phyloP scores from a whole-genome alignment of 108 stramenopile species.

The Epipyxis sp. region DNA sequence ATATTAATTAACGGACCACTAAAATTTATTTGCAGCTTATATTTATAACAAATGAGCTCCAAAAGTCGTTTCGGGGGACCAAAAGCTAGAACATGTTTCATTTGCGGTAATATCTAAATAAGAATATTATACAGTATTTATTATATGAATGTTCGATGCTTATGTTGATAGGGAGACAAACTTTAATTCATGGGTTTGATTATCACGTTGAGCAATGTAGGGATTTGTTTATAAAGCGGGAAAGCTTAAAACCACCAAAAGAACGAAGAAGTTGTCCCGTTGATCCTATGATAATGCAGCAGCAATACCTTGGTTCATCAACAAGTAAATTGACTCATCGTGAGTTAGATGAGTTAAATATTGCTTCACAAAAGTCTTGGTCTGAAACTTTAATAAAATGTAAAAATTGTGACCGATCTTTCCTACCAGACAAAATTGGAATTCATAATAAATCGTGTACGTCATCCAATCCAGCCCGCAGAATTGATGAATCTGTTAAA shows the following conservation, averaged over 20 bases:
- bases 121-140: too few species aligned
- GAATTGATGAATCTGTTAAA: neutral
- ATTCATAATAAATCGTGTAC: slow-evolving; percentile 12
- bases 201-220: neutral
- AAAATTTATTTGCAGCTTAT: too few species aligned
- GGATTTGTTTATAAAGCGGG: neutral
- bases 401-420: slow-evolving; percentile 25
- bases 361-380: neutral
- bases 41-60: too few species aligned
- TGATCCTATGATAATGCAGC: neutral
- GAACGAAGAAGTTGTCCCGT: neutral
- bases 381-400: neutral
- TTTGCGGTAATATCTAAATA: too few species aligned
- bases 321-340: too few species aligned
- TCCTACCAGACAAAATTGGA: slow-evolving; percentile 13
- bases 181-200: neutral
- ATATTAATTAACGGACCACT: too few species aligned
- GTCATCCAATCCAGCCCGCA: neutral
- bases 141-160: too few species aligned
- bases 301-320: too few species aligned
- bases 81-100: slow-evolving; percentile 13
- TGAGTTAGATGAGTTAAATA: neutral
- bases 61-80: too few species aligned
- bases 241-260: slow-evolving; percentile 9
- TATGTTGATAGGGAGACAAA: too few species aligned